Evolutionary conservation across 345 rosid genomes (phyloP), one percentile per base, ranked within the genome.

Genomic region (Salix suchowensis): DNA sequence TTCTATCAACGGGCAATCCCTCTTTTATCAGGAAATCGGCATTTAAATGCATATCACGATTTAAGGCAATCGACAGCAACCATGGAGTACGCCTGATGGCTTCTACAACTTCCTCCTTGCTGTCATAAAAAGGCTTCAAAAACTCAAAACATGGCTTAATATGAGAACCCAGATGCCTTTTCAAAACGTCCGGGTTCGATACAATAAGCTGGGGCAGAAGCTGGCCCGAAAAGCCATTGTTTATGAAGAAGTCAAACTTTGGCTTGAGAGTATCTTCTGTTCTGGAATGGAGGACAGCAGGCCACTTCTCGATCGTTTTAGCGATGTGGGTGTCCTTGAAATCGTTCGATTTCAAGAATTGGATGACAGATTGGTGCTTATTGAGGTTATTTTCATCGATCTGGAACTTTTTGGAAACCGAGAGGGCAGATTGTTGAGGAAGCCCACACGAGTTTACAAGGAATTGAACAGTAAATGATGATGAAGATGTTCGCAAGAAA

Each of bases 261-360:
- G 76, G 84, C 64, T 54, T 55, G 6, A 81, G 80, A 36, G 67
- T 81, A 52, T 34, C 44, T 1, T 73, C 54, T n/a, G 70, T 44
- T 11, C 68, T 48, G 68, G 48, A 81, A 8, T 60, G 67, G 50
- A 77, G 78, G 28, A 81, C 24, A 18, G 11, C 18, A 24, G 81
- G 81, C 0, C 34, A 44, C 46, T 65, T 68, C 4, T 68, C 26
- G 61, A 77, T 28, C 60, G 77, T 37, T 44, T 39, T 32, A 30
- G 81, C 77, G 50, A 81, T 42, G 26, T 74, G 84, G 34, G 75
- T 52, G 13, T 62, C 74, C 15, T 28, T 62, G 39, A 77, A 77
- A 34, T 79, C 78, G 60, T 68, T 54, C 0, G 77, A 73, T 40
- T 77, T 81, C n/a, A 81, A 44, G 67, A 81, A 77, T 11, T 60